A percentile compares a stretch with the other conserved stretches of the same genome.
Evolutionary conservation across 805 yeast species (phyloP).

Genomic region (Lipomyces spencermartinsiae): DNA sequence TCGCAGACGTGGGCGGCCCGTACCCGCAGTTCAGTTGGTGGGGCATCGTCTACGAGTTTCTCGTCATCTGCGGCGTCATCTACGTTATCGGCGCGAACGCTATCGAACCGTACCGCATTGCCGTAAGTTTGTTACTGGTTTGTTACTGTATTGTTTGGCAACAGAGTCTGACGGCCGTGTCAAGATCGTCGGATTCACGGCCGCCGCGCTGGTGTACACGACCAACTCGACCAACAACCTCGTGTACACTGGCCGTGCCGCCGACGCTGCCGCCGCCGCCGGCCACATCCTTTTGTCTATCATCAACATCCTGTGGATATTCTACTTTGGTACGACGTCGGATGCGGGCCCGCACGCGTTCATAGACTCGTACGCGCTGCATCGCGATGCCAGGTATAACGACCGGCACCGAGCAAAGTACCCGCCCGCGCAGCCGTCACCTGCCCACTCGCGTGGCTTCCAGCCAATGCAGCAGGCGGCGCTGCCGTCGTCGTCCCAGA

Average conservation of each 20-base stretch:
- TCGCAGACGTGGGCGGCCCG: constrained; percentile 51
- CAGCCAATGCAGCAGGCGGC: background rate
- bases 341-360: constrained; percentile 85
- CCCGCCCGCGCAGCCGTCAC: constrained; percentile 6
- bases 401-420: background rate
- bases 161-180: background rate
- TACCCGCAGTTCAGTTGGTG: constrained; percentile 95
- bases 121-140: constrained; percentile 43
- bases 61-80: constrained; percentile 60
- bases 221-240: constrained; percentile 82
- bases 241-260: constrained; percentile 70
- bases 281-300: constrained; percentile 86
- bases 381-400: background rate
- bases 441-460: background rate
- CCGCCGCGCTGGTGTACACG: constrained; percentile 81
- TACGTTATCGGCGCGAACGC: constrained; percentile 64
- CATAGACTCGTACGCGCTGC: constrained; percentile 71
- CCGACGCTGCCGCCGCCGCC: constrained; percentile 86
- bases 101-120: constrained; percentile 68
- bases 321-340: constrained; percentile 89
- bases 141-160: background rate
- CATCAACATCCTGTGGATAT: constrained; percentile 77
- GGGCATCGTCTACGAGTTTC: constrained; percentile 83
- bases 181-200: constrained; percentile 59
- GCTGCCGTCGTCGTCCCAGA: background rate